Percentiles rank a stretch among this genome's conserved stretches.
Evolutionary conservation across 2,329 filamentous ascomycete species (phyloP).

Genomic region (Sporothrix dimorphospora): DNA sequence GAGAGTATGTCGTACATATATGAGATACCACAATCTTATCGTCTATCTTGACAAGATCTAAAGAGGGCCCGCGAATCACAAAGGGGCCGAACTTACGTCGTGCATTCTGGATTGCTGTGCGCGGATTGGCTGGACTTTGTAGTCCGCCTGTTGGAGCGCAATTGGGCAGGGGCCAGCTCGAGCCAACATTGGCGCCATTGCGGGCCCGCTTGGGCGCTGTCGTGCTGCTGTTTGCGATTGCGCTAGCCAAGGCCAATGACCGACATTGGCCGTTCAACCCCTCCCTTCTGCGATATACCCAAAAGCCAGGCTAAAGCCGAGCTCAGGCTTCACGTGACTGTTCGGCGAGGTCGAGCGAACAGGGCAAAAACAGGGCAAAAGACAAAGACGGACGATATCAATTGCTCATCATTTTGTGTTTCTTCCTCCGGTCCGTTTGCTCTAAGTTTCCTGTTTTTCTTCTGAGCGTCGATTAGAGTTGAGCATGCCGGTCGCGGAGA

Average conservation of each 20-base stretch:
- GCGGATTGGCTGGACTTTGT: background rate
- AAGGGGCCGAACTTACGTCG: background rate
- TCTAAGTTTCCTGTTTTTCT: background rate
- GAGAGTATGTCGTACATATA: background rate
- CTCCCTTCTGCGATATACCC: background rate
- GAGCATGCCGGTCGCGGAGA: background rate
- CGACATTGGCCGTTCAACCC: background rate
- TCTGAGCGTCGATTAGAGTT: background rate
- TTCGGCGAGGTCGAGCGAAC: no score
- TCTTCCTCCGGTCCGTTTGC: background rate
- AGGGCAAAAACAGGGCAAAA: no score
- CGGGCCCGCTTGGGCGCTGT: background rate
- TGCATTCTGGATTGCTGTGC: background rate
- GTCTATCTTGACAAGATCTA: background rate
- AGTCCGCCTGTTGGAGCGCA: background rate
- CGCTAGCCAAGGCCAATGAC: background rate
- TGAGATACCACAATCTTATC: conserved; percentile 8
- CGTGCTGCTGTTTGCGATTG: background rate
- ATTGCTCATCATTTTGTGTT: background rate
- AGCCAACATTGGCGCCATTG: background rate
- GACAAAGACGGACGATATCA: background rate
- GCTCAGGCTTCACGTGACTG: background rate
- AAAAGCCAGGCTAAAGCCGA: background rate
- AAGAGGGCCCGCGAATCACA: conserved; percentile 2
- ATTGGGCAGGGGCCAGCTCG: background rate